Base-by-base conservation (phyloP, 2,329 filamentous ascomycete genomes). In the Thelonectria blattea region DNA sequence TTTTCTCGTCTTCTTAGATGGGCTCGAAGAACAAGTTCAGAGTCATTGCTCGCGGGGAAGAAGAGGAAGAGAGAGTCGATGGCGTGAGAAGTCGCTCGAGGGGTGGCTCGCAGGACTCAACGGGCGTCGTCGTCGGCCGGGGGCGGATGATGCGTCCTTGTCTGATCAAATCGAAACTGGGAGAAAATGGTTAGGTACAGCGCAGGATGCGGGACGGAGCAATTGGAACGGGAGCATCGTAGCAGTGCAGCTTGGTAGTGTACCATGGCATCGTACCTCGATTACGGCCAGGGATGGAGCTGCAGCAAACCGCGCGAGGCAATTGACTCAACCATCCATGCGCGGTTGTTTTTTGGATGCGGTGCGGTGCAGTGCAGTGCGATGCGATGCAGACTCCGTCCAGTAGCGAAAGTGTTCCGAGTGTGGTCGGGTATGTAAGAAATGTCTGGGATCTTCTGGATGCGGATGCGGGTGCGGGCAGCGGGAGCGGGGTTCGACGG, bases 401-500 rank as follows among this genome's bases (percentile, higher is more conserved):
- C 45, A 32, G 52, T 47, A 50, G 45, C 20, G 50, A 42, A 37
- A 27, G 50, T 37, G 54, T 45, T 56, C 27, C 46, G 53, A 22
- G 54, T 50, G 37, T 47, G 41, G 54, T 49, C 34, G 47, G 47
- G 18, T 37, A 49, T 49, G 47, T 37, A 18, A 27, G 48, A 41
- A 20, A 42, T 43, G 46, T 51, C 54, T 56, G 47, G 47, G 48
- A 56, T 56, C 41, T 43, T 50, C 58, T 66, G 61, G 46, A 53
- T 62, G 60, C 57, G 52, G 59, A 59, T 66, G 63, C 49, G 41
- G 43, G 54, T 47, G 49, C 50, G 54, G 22, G 52, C 55, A 42
- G 34, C 34, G 59, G 48, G 56, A 58, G 66, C 67, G 68, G 68
- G 68, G 68, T 68, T 67, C 30, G 56, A 30, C 30, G 49, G 52